These are phyloP conservation scores for Phylloporus sp. DNA, from an alignment of 768 basidiomycete species.

Conservation along the genomic window DNA sequence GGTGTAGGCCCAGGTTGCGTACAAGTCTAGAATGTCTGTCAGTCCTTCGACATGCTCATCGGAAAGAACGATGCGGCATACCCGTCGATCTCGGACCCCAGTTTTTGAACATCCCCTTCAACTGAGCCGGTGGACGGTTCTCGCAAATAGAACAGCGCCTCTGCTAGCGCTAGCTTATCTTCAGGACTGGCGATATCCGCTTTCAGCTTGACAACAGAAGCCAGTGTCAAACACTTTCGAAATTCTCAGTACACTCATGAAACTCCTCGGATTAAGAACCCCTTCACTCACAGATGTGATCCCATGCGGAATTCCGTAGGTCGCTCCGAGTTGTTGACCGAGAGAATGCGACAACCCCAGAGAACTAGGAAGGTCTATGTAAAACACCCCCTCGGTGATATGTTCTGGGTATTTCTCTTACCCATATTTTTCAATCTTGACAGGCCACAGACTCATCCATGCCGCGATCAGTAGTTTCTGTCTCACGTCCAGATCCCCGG, in stretches of 20 bases:
- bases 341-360: constrained; percentile 75
- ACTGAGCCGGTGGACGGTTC: constrained; percentile 59
- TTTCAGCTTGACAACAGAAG: constrained; percentile 58
- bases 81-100: constrained; percentile 55
- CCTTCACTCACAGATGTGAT: constrained; percentile 64
- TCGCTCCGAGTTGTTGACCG: constrained; percentile 70
- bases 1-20: constrained; percentile 51
- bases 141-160: constrained; percentile 53
- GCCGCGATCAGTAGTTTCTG: constrained; percentile 70
- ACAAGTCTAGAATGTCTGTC: constrained; percentile 49
- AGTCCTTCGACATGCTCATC: background rate
- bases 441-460: constrained; percentile 80
- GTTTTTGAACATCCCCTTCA: constrained; percentile 56
- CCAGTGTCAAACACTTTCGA: constrained; percentile 65
- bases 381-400: background rate
- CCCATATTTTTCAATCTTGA: constrained; percentile 54
- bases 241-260: background rate
- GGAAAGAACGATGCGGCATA: constrained; percentile 30
- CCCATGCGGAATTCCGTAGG: constrained; percentile 75
- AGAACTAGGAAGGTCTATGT: constrained; percentile 35
- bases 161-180: constrained; percentile 58
- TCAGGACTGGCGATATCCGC: constrained; percentile 54
- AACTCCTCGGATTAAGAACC: constrained; percentile 4
- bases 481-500: constrained; percentile 51
- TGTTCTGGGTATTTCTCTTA: constrained; percentile 19